These are phyloP conservation scores for Suhomyces chickasaworum DNA, from an alignment of 1,139 yeast species.

Conservation along the genomic window DNA sequence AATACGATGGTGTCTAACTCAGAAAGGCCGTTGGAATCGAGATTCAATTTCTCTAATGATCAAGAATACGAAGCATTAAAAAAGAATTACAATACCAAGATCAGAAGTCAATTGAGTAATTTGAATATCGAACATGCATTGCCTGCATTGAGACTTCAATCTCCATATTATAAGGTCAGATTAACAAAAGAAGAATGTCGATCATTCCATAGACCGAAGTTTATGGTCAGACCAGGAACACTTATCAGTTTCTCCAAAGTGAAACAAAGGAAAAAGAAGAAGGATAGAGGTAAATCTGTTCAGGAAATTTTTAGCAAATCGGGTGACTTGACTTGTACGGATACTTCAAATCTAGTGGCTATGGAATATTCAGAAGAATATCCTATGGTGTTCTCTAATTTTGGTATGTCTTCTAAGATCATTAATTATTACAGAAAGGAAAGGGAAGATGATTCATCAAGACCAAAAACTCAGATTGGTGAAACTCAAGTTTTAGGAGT, in stretches of 20 bases:
- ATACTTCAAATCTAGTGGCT: constrained; percentile 73
- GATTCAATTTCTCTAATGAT: constrained; percentile 87
- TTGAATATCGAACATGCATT: constrained; percentile 87
- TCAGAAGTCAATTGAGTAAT: constrained; percentile 91
- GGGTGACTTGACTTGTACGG: constrained; percentile 80
- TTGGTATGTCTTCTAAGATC: constrained; percentile 95
- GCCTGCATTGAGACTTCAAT: constrained; percentile 84
- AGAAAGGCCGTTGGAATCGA: constrained; percentile 50
- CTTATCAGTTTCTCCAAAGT: constrained; percentile 73
- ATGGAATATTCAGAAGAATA: constrained; percentile 91
- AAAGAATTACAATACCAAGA: constrained; percentile 86
- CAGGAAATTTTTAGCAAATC: constrained; percentile 72
- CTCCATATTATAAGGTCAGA: constrained; percentile 87
- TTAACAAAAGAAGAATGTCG: constrained; percentile 71
- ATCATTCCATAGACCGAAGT: constrained; percentile 77
- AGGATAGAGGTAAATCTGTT: constrained; percentile 81
- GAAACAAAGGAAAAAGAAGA: constrained; percentile 82
- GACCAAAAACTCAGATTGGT: constrained; percentile 89
- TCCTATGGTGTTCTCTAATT: constrained; percentile 80
- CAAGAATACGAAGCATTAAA: constrained; percentile 78
- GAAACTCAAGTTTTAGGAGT: constrained; percentile 95
- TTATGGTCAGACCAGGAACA: constrained; percentile 77
- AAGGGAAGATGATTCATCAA: constrained; percentile 73
- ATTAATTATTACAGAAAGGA: constrained; percentile 91
- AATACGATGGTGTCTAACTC: constrained; percentile 45